Evolutionary conservation across 2,329 filamentous ascomycete species (phyloP).

Genomic region (Pyricularia sp.): DNA sequence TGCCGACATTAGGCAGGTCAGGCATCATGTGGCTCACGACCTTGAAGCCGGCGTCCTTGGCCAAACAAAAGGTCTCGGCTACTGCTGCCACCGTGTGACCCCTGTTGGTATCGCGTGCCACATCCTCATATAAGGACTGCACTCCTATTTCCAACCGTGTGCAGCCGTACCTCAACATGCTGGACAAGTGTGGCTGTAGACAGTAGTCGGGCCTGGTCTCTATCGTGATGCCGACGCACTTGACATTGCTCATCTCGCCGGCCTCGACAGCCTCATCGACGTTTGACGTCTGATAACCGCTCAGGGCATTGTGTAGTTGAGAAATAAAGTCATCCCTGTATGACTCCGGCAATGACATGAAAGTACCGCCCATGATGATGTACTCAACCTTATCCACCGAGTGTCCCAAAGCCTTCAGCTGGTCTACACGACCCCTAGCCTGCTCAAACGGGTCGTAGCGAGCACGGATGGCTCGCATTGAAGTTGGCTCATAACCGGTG

Average conservation of each 20-base stretch:
- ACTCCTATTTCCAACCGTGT: constrained; percentile 90
- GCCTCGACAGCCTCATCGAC: constrained; percentile 93
- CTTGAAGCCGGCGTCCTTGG: constrained; percentile 97
- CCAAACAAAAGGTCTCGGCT: constrained; percentile 90
- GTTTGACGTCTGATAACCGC: constrained; percentile 84
- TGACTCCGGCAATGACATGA: constrained; percentile 85
- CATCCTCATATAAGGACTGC: constrained; percentile 93
- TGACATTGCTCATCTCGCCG: constrained; percentile 91
- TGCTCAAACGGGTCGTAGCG: constrained; percentile 98
- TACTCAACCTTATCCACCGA: constrained; percentile 99
- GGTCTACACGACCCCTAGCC: constrained; percentile 86
- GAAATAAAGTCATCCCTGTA: constrained; percentile 92
- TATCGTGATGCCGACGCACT: constrained; percentile 97
- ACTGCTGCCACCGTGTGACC: constrained; percentile 93
- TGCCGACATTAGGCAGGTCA: constrained; percentile 91
- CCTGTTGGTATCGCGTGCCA: constrained; percentile 93
- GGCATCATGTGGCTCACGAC: constrained; percentile 99
- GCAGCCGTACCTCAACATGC: constrained; percentile 96
- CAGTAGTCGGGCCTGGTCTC: constrained; percentile 97
- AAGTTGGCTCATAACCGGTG: constrained; percentile 95
- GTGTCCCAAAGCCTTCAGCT: constrained; percentile 89
- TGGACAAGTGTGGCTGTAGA: constrained; percentile 82
- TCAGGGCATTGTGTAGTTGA: constrained; percentile 91
- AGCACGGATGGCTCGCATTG: constrained; percentile 93
- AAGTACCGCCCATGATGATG: constrained; percentile 99